A percentile compares a stretch with the other conserved stretches of the same genome.
Evolutionary conservation across 139 green algal species (phyloP).

Genomic region (Chlamydomonas schloesseri): DNA sequence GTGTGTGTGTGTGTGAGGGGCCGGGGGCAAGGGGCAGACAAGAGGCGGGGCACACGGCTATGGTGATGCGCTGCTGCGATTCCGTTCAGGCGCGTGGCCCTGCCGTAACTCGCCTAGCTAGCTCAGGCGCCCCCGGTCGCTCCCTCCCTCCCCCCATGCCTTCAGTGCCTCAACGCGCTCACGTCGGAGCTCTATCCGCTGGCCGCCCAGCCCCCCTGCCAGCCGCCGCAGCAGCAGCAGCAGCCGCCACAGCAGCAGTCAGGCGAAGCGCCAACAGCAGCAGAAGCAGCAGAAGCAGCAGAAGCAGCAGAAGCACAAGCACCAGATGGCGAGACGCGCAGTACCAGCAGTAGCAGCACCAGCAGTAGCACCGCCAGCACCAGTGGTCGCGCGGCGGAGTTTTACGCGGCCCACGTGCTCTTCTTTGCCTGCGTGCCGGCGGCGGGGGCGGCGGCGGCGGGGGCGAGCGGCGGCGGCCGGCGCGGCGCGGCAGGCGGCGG

Average conservation of each 20-base stretch:
- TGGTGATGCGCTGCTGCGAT: no score
- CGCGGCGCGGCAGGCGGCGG: no score
- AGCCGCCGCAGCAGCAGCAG: background rate
- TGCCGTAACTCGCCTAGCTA: no score
- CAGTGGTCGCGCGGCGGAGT: background rate
- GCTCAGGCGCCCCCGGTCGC: no score
- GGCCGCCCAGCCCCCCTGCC: no score
- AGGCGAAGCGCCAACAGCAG: no score
- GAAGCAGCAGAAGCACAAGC: background rate
- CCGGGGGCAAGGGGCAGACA: no score
- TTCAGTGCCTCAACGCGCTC: background rate
- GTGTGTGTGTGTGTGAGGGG: no score
- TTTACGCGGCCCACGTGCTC: constrained; percentile 1
- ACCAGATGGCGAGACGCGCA: background rate
- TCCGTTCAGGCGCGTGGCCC: no score
- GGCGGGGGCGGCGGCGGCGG: background rate
- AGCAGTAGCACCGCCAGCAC: background rate
- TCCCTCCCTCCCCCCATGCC: no score
- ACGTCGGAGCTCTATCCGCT: background rate
- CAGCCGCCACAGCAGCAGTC: background rate
- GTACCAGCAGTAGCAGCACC: background rate
- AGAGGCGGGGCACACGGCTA: no score
- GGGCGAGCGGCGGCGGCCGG: background rate
- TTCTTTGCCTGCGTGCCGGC: background rate
- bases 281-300: background rate